Base-by-base conservation (phyloP, 371 early-diverging fungal species). In the Gilbertella persicaria region DNA sequence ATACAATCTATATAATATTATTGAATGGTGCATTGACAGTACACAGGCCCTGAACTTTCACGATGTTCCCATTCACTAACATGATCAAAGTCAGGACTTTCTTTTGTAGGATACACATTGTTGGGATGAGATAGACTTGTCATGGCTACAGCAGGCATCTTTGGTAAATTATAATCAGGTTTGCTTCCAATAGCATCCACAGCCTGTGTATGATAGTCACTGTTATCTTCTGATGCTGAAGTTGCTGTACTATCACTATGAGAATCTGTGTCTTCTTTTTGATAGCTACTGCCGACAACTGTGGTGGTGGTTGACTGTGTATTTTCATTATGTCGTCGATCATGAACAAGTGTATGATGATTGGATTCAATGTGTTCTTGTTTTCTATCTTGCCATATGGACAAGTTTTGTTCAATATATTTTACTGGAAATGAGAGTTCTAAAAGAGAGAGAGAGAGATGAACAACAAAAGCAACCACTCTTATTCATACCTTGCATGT, bases 351-450 rank as follows among this genome's bases (percentile, higher is more conserved):
- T n/a, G n/a, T n/a, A n/a, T n/a, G n/a, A n/a, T n/a, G 33, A 38
- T 53, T 55, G 14, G 39, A 12, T 10, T 60, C 60, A 10, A 50
- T 58, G 30, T 59, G 57, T 36, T 64, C 60, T 38, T 60, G 54
- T 16, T 74, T 74, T 17, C 69, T 58, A 2, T 66, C 51, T 52
- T 76, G 67, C 77, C 77, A 76, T 37, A 58, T 58, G 4, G 56
- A 43, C 30, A 69, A 26, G 43, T 76, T 76, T 9, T 44, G 42
- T 24, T 68, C 62, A 23, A 76, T 73, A 36, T 67, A 55, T 21
- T 76, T 71, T 20, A 76, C 66, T 9, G 71, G 55, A 55, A 66
- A 76, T 13, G 66, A 57, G 53, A 76, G 58, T 47, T 73, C 75
- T 64, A 45, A 20, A 39, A 40, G 19, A 41, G 5, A 47, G 25